Evolutionary conservation across 768 basidiomycete species (phyloP), one percentile per base, ranked within the genome.

Genomic region (Amanita pallidorosea): DNA sequence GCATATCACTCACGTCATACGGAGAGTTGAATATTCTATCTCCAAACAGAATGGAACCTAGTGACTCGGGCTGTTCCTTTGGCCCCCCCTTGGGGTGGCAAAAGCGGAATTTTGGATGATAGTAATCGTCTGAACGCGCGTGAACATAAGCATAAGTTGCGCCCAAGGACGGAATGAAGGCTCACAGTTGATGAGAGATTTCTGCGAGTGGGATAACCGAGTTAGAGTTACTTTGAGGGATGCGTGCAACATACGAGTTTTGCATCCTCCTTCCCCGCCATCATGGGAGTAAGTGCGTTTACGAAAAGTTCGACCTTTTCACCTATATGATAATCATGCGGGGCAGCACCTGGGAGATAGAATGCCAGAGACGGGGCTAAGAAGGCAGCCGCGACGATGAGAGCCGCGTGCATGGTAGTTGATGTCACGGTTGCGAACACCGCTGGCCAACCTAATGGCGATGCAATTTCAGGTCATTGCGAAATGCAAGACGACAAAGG

Each of bases 41-140:
- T 13, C 95, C 95, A 57, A 96, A 96, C n/a, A 98, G 70, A 58
- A 97, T 93, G 15, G 89, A 89, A 5, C 95, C 95, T 23, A 97
- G 70, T 1, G 83, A 85, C 65, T 94, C 93, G 3, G 90, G 85
- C 61, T 83, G 82, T 57, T 78, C 79, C 61, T 79, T 65, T 18
- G 81, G 75, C 8, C 90, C 93, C 17, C 70, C 83, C 37, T 74
- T 67, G 22, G 95, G 95, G 52, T 78, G 61, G 61, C 95, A 98
- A 65, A 97, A 96, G 54, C 81, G 81, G 55, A 97, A 87, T 48
- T 74, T 73, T 2, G 84, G 78, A 60, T 93, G 79, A 66, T 97
- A 98, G 67, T 95, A 97, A 65, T 98, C 95, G 64, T 95, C 90
- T 88, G 54, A 53, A 63, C 22, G 53, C 49, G 29, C 55, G 49